These are phyloP conservation scores for Paulownia fortunei DNA, from an alignment of 257 asterid genomes.

Conservation along the genomic window DNA sequence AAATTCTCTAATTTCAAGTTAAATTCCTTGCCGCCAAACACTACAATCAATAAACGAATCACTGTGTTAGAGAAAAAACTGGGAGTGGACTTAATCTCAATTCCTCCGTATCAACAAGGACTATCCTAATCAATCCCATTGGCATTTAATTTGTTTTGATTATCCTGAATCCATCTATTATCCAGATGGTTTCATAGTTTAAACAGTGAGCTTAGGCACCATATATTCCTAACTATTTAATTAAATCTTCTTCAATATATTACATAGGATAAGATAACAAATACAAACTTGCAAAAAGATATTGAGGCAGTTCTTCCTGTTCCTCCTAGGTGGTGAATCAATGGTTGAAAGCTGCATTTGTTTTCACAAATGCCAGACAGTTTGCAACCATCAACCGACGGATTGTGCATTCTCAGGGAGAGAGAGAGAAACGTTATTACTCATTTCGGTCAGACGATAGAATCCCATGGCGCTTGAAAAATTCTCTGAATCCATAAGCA, in stretches of 20 bases:
- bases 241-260: background rate
- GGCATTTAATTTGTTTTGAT: too few species aligned
- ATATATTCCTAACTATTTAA: background rate
- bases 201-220: background rate
- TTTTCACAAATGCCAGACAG: background rate
- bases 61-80: too few species aligned
- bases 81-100: background rate
- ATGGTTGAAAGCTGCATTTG: background rate
- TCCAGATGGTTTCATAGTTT: background rate
- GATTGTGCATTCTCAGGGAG: background rate
- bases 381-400: background rate
- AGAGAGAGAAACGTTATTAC: background rate
- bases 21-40: too few species aligned
- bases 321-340: background rate
- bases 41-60: too few species aligned
- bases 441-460: constrained; percentile 51
- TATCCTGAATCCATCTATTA: too few species aligned
- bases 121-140: too few species aligned
- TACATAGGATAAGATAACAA: background rate
- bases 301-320: background rate
- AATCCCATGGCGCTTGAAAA: constrained; percentile 75
- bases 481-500: constrained; percentile 88
- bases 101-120: too few species aligned
- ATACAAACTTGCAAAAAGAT: background rate
- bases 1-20: too few species aligned